Percentiles rank a stretch among this genome's conserved stretches.
phyloP scores from a whole-genome alignment of 768 basidiomycete genomes.

The Tylopilus sp. region DNA sequence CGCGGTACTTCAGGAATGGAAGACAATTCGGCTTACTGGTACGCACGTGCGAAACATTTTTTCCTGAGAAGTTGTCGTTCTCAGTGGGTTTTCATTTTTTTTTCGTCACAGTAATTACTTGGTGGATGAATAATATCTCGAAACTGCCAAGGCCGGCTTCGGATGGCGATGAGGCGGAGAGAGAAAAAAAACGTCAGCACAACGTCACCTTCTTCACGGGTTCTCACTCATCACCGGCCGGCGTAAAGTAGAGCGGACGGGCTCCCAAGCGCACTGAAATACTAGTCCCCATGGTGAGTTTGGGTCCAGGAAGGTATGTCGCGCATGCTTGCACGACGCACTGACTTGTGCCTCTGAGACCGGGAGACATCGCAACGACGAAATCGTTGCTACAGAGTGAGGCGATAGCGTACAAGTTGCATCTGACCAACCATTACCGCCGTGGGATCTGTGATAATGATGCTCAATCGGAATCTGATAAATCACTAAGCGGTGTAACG shows the following conservation, averaged over 20 bases:
- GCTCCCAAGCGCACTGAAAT: too few relatives aligned
- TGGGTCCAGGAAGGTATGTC: neutral
- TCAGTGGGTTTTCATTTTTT: neutral
- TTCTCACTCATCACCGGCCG: conserved; percentile 1
- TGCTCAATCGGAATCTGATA: neutral
- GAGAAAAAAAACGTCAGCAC: neutral
- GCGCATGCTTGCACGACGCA: too few relatives aligned
- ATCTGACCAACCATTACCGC: neutral
- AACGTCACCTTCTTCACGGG: neutral
- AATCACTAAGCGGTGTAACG: neutral
- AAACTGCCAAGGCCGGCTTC: conserved; percentile 5
- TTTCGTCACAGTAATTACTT: neutral
- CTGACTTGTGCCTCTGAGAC: too few relatives aligned
- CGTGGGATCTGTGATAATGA: neutral
- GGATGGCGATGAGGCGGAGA: conserved; percentile 12
- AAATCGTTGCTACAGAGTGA: too few relatives aligned
- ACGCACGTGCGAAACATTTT: conserved; percentile 1
- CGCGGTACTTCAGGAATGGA: neutral
- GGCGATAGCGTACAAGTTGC: too few relatives aligned
- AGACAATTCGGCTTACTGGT: neutral
- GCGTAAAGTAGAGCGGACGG: neutral
- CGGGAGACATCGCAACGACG: too few relatives aligned
- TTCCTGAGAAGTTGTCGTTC: neutral
- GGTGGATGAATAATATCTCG: neutral
- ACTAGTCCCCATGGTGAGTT: neutral